Conservation (phyloP, 169 alveolate genomes). For the Fabrea salina region DNA sequence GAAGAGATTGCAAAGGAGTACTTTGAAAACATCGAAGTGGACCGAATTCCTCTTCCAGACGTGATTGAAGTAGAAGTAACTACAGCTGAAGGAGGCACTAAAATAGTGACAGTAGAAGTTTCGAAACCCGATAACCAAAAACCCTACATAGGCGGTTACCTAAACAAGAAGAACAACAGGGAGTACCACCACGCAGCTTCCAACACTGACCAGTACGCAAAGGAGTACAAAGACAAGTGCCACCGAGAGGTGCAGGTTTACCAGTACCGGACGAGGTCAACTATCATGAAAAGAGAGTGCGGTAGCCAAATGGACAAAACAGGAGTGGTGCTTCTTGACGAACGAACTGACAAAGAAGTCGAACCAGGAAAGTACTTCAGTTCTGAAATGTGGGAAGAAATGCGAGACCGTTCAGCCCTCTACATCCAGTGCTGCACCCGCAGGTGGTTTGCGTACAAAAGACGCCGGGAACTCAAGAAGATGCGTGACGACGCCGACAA, state of each 20-base stretch:
- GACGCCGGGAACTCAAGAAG: slow-evolving; percentile 66
- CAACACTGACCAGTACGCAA: slow-evolving; percentile 74
- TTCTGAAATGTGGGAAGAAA: slow-evolving; percentile 78
- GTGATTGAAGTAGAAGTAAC: slow-evolving; percentile 57
- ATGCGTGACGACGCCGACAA: slow-evolving; percentile 67
- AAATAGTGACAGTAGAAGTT: slow-evolving; percentile 68
- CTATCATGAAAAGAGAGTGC: slow-evolving; percentile 76
- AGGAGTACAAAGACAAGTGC: slow-evolving; percentile 66
- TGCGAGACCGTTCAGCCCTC: slow-evolving; percentile 74
- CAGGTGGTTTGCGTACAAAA: slow-evolving; percentile 80
- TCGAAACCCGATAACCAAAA: slow-evolving; percentile 54
- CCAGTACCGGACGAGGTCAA: slow-evolving; percentile 71
- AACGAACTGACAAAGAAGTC: slow-evolving; percentile 63
- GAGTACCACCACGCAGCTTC: slow-evolving; percentile 80
- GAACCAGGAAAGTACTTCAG: slow-evolving; percentile 79
- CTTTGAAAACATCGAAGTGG: slow-evolving; percentile 58
- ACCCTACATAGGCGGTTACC: slow-evolving; percentile 82
- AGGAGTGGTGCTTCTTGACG: slow-evolving; percentile 68
- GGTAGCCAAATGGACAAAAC: slow-evolving; percentile 84
- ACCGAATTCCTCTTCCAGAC: slow-evolving; percentile 59
- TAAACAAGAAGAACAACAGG: slow-evolving; percentile 62
- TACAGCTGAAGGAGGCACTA: slow-evolving; percentile 29
- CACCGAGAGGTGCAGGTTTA: slow-evolving; percentile 81
- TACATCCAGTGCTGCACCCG: slow-evolving; percentile 78
- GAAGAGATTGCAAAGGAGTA: too few relatives aligned